Conservation (phyloP, 2,329 filamentous ascomycete genomes). For the Aspergillus sojae region DNA sequence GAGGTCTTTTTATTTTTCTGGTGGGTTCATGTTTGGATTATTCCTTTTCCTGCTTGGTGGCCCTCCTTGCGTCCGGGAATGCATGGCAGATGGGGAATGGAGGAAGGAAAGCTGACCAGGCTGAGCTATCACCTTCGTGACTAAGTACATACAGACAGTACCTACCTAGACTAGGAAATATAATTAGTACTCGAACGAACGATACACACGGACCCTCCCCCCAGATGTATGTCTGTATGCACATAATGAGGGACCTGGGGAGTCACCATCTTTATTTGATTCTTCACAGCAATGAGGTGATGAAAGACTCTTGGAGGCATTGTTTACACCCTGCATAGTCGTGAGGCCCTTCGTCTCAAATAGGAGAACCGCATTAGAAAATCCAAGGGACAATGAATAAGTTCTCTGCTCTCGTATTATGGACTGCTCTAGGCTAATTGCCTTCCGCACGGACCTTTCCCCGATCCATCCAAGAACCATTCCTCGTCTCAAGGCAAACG, state of each 20-base stretch:
- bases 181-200: background rate
- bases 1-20: background rate
- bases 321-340: background rate
- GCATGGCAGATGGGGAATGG: slow-evolving; percentile 19
- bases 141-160: background rate
- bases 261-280: background rate
- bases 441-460: background rate
- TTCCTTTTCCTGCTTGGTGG: background rate
- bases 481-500: slow-evolving; percentile 2
- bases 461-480: slow-evolving; percentile 1
- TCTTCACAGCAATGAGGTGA: background rate
- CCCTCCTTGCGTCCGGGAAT: slow-evolving; percentile 19
- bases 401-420: background rate
- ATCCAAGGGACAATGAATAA: background rate
- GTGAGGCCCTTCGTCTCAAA: background rate
- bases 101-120: background rate
- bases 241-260: background rate
- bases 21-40: background rate
- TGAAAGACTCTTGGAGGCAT: background rate
- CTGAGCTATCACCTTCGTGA: background rate
- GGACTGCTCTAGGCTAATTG: slow-evolving; percentile 2
- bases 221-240: background rate
- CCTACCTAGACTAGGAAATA: background rate
- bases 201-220: background rate
- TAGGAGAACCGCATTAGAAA: too few relatives aligned